Evolutionary conservation across 805 yeast genomes (phyloP).

Genomic region (Kuraishia capsulata): DNA sequence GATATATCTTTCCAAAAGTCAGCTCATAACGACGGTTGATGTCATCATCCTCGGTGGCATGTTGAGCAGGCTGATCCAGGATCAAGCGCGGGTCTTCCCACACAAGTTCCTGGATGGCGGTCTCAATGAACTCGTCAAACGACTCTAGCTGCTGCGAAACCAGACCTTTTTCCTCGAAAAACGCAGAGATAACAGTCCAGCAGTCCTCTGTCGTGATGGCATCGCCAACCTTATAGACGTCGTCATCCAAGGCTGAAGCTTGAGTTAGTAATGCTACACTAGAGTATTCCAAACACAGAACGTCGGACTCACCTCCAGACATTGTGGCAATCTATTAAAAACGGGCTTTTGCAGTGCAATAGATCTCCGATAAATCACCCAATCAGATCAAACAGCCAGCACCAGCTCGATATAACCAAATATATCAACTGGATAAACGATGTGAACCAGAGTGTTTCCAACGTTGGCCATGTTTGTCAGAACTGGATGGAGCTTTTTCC

Average conservation of each 20-base stretch:
- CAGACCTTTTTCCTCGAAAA: conserved; percentile 92
- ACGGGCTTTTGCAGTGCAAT: not conserved
- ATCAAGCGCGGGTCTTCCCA: conserved; percentile 92
- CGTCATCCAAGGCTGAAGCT: conserved; percentile 7
- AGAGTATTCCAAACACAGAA: too few species aligned
- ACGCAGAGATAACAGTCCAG: conserved; percentile 96
- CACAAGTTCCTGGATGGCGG: conserved; percentile 93
- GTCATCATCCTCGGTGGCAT: conserved; percentile 82
- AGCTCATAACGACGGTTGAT: conserved; percentile 90
- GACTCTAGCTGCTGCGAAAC: conserved; percentile 98
- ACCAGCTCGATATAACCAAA: not conserved
- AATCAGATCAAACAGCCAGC: not conserved
- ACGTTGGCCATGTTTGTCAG: too few species aligned
- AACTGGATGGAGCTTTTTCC: too few species aligned
- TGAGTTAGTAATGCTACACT: not conserved
- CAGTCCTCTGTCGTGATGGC: conserved; percentile 96
- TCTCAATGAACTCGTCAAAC: conserved; percentile 94
- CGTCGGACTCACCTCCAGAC: not conserved
- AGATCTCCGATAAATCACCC: not conserved
- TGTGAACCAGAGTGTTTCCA: too few species aligned
- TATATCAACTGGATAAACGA: not conserved
- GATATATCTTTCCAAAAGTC: conserved; percentile 93
- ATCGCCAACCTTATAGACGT: conserved; percentile 37
- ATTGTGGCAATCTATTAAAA: too few species aligned
- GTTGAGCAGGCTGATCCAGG: conserved; percentile 97